Conservation (phyloP, 2,329 filamentous ascomycete genomes). For the Corinectria fuckeliana region DNA sequence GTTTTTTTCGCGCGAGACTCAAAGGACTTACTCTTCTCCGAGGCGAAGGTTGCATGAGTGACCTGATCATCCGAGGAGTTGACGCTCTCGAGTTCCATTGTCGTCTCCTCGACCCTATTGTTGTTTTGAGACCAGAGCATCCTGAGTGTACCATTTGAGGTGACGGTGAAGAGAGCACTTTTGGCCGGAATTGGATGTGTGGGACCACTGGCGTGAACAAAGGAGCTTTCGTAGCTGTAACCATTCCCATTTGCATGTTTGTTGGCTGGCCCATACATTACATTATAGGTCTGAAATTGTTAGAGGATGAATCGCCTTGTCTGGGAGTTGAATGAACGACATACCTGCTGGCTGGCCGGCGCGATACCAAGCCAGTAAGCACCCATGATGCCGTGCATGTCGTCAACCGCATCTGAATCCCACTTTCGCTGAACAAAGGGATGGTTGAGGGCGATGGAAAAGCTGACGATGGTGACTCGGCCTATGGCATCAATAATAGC, state of each 20-base stretch:
- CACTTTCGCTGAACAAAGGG: constrained; percentile 68
- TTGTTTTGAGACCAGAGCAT: constrained; percentile 80
- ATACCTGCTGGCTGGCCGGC: constrained; percentile 51
- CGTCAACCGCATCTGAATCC: constrained; percentile 73
- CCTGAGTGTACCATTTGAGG: constrained; percentile 74
- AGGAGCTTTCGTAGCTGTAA: constrained; percentile 74
- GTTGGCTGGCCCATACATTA: constrained; percentile 66
- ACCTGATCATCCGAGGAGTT: constrained; percentile 76
- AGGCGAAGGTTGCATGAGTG: constrained; percentile 78
- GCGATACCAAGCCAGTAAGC: constrained; percentile 81
- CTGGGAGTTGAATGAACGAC: background rate
- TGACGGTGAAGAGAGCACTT: constrained; percentile 79
- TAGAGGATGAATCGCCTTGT: background rate
- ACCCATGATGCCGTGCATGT: constrained; percentile 80
- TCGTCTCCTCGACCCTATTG: constrained; percentile 73
- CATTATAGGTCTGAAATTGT: constrained; percentile 46
- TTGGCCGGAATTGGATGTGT: constrained; percentile 75
- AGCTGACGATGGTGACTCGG: constrained; percentile 75
- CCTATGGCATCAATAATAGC: constrained; percentile 83
- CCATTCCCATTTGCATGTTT: constrained; percentile 62
- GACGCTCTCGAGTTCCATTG: constrained; percentile 76
- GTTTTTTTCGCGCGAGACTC: background rate
- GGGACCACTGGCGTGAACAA: constrained; percentile 71
- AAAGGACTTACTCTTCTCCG: constrained; percentile 69
- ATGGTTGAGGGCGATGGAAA: constrained; percentile 76